Conservation (phyloP, 805 yeast species). For the Komagataella populi region DNA sequence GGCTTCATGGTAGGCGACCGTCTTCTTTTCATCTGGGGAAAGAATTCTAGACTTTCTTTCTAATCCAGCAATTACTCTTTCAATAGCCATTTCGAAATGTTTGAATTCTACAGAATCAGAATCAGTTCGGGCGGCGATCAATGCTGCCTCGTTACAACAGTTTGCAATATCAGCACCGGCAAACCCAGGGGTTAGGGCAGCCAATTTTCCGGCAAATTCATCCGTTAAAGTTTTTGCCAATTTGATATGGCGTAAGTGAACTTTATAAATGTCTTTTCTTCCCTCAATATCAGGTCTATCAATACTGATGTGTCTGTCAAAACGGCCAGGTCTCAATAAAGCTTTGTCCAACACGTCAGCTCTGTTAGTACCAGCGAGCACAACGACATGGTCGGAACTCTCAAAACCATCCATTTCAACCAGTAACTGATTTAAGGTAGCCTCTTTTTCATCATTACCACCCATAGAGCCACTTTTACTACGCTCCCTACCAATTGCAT, state of each 20-base stretch:
- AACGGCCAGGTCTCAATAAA: slow-evolving; percentile 86
- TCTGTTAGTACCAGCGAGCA: slow-evolving; percentile 89
- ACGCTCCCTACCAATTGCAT: slow-evolving; percentile 87
- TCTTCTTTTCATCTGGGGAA: slow-evolving; percentile 66
- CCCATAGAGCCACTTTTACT: slow-evolving; percentile 60
- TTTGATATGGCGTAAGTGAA: slow-evolving; percentile 56
- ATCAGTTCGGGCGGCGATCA: slow-evolving; percentile 77
- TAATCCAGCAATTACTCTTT: slow-evolving; percentile 88
- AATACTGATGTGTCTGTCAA: slow-evolving; percentile 77
- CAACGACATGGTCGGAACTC: slow-evolving; percentile 82
- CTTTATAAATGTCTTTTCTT: slow-evolving; percentile 73
- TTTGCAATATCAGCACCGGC: slow-evolving; percentile 96
- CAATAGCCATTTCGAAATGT: slow-evolving; percentile 88
- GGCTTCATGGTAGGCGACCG: slow-evolving; percentile 92
- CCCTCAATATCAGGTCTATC: slow-evolving; percentile 87
- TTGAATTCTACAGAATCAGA: slow-evolving; percentile 44
- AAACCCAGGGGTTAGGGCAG: slow-evolving; percentile 90
- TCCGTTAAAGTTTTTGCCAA: slow-evolving; percentile 33
- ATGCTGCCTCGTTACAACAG: slow-evolving; percentile 88
- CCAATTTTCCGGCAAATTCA: slow-evolving; percentile 66
- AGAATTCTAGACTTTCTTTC: slow-evolving; percentile 75
- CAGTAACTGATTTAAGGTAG: slow-evolving; percentile 79
- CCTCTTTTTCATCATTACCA: slow-evolving; percentile 86
- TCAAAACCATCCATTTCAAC: slow-evolving; percentile 96
- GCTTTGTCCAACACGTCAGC: slow-evolving; percentile 87